Base-by-base conservation (phyloP, 2,329 filamentous ascomycete genomes). In the Fusarium praegraminearum region DNA sequence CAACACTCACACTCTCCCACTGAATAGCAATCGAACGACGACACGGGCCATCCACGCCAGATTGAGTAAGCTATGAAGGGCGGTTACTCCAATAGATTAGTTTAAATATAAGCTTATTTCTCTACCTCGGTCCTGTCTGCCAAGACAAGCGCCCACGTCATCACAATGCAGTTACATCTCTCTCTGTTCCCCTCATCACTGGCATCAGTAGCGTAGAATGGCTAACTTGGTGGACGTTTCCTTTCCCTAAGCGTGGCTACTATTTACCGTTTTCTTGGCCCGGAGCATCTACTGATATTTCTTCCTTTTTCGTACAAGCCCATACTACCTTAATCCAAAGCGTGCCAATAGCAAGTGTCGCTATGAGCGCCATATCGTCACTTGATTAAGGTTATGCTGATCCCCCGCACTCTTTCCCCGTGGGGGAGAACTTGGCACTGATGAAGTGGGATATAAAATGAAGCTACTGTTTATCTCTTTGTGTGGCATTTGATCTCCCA, bases 361-460 rank as follows among this genome's bases (percentile, higher is more conserved):
- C 1, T 3, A 16, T 12, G 4, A 22, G 20, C 16, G 7, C 33
- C n/a, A 13, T 13, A n/a, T 49, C 36, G 40, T 65, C 61, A 47
- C 46, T 35, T 40, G 15, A 40, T 50, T 69, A 57, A 56, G 44
- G 41, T 26, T 45, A 33, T 30, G 36, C 35, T 43, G 41, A 52
- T 69, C 61, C 61, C 61, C 66, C 65, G 61, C 66, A 66, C 7
- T 46, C 40, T 24, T 66, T 32, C 45, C 60, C 66, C 61, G 22
- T 60, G 65, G 60, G 65, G 28, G 49, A 22, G 62, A 26, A 5
- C 54, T 61, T 52, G 33, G 46, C 61, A 24, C 33, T 26, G n/a
- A 40, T 43, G 35, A 43, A 15, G n/a, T 13, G 2, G 15, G 8
- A n/a, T 28, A 68, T 68, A 68, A 55, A 44, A 54, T 4, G 26